Base-by-base conservation (phyloP, 768 basidiomycete genomes). In the Naganishia randhawae region DNA sequence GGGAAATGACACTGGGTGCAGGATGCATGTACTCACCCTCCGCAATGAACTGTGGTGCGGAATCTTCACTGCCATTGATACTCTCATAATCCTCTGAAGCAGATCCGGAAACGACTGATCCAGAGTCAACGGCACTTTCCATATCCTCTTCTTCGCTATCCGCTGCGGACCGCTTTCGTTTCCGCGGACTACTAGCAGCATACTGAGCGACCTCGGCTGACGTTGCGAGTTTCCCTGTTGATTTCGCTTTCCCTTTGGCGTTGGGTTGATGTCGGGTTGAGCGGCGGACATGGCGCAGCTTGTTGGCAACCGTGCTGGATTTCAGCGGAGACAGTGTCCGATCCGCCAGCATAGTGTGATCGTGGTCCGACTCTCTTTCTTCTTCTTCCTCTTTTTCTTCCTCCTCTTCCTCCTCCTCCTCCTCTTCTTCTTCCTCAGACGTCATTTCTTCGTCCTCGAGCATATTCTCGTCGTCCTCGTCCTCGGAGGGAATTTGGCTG, bases 141-240 rank as follows among this genome's bases (percentile, higher is more conserved):
- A 39, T 41, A 16, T 41, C 57, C 2, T 61, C 57, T 25, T 61
- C 57, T 9, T 55, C 54, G 17, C 19, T 61, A 35, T 41, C 57
- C 37, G 57, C 57, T 37, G 31, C 31, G 9, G 54, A 37, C 19
- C 54, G 31, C 37, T 61, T 61, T 35, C 57, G 57, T 61, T 61
- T 61, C n/a, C 57, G 19, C 37, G 57, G 57, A 61, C 57, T 61
- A 13, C 37, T 41, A 16, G 19, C n/a, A 35, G 57, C 57, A 61
- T 61, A 61, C 9, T 61, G 57, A 4, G 57, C 37, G n/a, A 61
- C 57, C 37, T 61, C 57, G 22, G 57, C 57, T 41, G 57, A 61
- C 25, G 57, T 61, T 25, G 57, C 57, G n/a, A 61, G 57, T 17
- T 61, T 61, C 8, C 57, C 22, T 2, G 22, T 13, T n/a, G n/a